Percentiles rank a stretch among this genome's conserved stretches.
phyloP scores from a whole-genome alignment of 352 stramenopile genomes.

The Globisporangium sylvaticum region DNA sequence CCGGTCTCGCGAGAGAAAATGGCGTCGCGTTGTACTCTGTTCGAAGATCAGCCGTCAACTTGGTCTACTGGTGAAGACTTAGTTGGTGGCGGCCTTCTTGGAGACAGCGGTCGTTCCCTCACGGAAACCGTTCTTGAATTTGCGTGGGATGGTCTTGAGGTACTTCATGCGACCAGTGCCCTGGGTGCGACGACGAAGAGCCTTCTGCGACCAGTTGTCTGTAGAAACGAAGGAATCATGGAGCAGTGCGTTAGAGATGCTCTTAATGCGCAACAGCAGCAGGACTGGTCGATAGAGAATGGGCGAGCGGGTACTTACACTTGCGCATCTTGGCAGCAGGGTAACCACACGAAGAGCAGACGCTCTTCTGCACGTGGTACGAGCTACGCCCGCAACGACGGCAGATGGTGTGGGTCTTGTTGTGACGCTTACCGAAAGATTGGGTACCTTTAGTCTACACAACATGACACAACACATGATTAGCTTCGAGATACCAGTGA shows the following conservation, averaged over 20 bases:
- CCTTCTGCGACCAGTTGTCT: conserved; percentile 98
- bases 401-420: conserved; percentile 99
- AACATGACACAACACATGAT: conserved; percentile 9
- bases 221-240: neutral
- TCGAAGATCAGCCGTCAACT: conserved; percentile 1
- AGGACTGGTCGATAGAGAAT: conserved; percentile 1
- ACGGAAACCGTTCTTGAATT: conserved; percentile 99
- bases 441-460: conserved; percentile 99
- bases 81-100: conserved; percentile 90
- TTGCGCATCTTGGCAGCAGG: conserved; percentile 97
- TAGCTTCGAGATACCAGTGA: neutral
- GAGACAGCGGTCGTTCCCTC: conserved; percentile 88
- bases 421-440: conserved; percentile 99
- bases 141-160: conserved; percentile 97
- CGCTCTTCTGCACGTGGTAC: conserved; percentile 99
- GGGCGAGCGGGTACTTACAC: conserved; percentile 51
- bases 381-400: conserved; percentile 97
- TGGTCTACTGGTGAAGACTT: conserved; percentile 28
- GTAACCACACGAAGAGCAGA: conserved; percentile 99
- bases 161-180: conserved; percentile 98
- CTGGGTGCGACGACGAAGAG: conserved; percentile 94
- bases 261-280: neutral
- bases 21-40: conserved; percentile 9
- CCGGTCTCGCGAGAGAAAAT: conserved; percentile 8
- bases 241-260: conserved; percentile 5